Base-by-base conservation (phyloP, 139 green algal species). In the Limnomonas spitsbergensis region DNA sequence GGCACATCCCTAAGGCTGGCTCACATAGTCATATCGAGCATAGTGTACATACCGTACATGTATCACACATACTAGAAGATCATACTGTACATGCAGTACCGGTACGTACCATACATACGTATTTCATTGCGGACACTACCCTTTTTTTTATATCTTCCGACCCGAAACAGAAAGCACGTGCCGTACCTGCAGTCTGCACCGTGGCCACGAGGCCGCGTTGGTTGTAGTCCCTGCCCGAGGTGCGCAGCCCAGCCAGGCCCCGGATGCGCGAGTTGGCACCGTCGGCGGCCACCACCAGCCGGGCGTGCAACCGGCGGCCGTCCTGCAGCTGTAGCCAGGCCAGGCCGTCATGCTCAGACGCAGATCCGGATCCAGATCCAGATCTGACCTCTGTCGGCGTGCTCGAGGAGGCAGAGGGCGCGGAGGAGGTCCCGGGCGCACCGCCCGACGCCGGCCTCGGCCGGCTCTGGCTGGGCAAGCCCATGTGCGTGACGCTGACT, bases 231-330 rank as follows among this genome's bases (percentile, higher is more conserved):
- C 79, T 85, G 24, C 75, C 80, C n/a, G 73, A 76, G 0, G 85
- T 85, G 26, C 87, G 68, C 38, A 94, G 80, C 4, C 88, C 89
- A 29, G 89, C 84, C 75, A 93, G 73, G n/a, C 70, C 6, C 37
- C 91, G 82, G 32, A 93, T 75, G 0, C 54, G 78, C 14, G 87
- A 93, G 47, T 47, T 66, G 2, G 80, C 83, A 0, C 92, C 93
- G 75, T 97, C 93, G 1, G 93, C 92, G 0, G 85, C 93, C 40
- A 97, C 91, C n/a, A 97, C 85, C 66, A 91, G 81, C 29, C 87
- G 78, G 3, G 66, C 40, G 7, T 36, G 36, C 38, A 76, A 26
- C 4, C 6, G 20, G 1, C 70, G 73, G 14, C 83, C 83, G 7
- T 81, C 73, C 0, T 38, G 31, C 56, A 88, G 40, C 31, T 84